Evolutionary conservation across 768 basidiomycete species (phyloP).

Genomic region (Pleurotus salmoneostramineus): DNA sequence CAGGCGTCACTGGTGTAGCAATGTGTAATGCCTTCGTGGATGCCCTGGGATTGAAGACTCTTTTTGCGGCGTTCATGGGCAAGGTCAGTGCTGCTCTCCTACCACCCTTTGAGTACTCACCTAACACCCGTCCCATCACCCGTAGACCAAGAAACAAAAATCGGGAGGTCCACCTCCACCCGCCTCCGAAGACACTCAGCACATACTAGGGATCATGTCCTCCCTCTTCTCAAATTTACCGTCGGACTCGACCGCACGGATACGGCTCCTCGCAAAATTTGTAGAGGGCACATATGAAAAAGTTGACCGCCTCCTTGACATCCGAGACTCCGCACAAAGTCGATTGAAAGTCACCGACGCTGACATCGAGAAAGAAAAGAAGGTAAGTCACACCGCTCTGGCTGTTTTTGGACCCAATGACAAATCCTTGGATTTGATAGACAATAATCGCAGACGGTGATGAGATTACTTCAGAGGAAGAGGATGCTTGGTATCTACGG

Average conservation of each 20-base stretch:
- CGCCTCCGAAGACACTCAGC: conserved; percentile 79
- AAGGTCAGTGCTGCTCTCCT: conserved; percentile 50
- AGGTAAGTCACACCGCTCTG: conserved; percentile 33
- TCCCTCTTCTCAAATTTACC: conserved; percentile 86
- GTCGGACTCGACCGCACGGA: conserved; percentile 76
- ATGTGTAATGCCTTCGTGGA: conserved; percentile 87
- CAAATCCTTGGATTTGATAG: conserved; percentile 24
- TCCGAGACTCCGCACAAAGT: conserved; percentile 65
- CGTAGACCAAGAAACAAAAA: conserved; percentile 60
- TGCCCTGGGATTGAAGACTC: conserved; percentile 78
- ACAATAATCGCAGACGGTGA: conserved; percentile 54
- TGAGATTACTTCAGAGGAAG: conserved; percentile 53
- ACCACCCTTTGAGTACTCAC: neutral
- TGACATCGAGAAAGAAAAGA: conserved; percentile 67
- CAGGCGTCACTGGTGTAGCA: conserved; percentile 62
- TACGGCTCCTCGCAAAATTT: conserved; percentile 88
- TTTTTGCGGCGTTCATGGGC: conserved; percentile 93
- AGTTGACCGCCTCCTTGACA: conserved; percentile 87
- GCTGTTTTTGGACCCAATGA: too few species aligned
- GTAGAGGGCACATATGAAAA: conserved; percentile 93
- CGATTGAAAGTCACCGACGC: conserved; percentile 59
- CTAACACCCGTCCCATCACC: neutral
- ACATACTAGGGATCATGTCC: conserved; percentile 83
- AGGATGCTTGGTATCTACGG: conserved; percentile 81
- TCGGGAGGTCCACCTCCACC: conserved; percentile 31